A percentile compares a stretch with the other conserved stretches of the same genome.
These are phyloP conservation scores for Salix udensis DNA, from an alignment of 345 rosid genomes.

Conservation along the genomic window DNA sequence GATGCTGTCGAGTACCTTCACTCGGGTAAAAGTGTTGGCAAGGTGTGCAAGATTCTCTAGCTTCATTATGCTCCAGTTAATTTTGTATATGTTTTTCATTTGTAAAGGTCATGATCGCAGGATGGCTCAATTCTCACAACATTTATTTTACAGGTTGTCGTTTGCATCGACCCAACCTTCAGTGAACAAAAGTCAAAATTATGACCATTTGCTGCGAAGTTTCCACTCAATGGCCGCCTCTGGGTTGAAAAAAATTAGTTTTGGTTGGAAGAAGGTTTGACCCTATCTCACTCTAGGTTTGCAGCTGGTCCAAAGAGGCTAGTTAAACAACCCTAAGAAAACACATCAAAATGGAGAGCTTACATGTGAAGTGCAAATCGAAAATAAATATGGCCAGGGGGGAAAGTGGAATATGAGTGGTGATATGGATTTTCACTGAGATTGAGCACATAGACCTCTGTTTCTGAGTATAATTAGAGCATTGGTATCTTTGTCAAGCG, in stretches of 20 bases:
- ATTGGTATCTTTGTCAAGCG: no score
- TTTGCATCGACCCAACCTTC: conserved; percentile 69
- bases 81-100: neutral
- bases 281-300: neutral
- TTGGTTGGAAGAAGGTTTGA: neutral
- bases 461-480: no score
- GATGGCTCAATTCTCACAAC: neutral
- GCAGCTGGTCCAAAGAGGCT: neutral
- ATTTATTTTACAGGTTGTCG: conserved; percentile 55
- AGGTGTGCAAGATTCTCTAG: conserved; percentile 40
- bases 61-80: neutral
- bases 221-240: neutral
- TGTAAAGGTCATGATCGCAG: neutral
- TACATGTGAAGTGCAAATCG: neutral
- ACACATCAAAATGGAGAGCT: neutral
- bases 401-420: neutral
- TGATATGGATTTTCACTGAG: neutral
- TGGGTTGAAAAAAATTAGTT: neutral
- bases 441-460: neutral
- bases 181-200: conserved; percentile 54
- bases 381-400: neutral
- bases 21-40: conserved; percentile 93
- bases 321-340: neutral
- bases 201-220: conserved; percentile 26
- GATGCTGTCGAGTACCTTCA: conserved; percentile 97